Base-by-base conservation (phyloP, 495 filamentous ascomycete species). In the Podospora pseudopauciseta region DNA sequence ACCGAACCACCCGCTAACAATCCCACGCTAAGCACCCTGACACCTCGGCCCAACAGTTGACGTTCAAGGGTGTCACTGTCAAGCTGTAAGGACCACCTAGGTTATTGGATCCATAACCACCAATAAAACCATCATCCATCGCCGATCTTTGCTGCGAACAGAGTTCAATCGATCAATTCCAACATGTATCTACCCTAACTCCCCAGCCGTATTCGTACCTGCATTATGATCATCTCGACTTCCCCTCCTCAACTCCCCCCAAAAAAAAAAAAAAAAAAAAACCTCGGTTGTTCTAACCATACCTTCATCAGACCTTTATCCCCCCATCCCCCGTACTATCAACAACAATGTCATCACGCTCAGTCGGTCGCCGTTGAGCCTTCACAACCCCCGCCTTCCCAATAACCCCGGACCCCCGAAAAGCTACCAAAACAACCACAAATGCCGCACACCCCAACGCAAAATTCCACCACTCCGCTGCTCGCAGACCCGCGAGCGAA, bases 401-500 rank as follows among this genome's bases (percentile, higher is more conserved):
- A 20, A 84, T 76, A 23, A 83, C 80, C 4, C 81, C 81, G 1
- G 78, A 75, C 54, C 81, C 80, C 7, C 81, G 77, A 57, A 84
- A 83, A 4, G 77, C 76, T 15, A 78, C 60, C 26, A 75, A 60
- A 5, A 84, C 79, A 56, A 83, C 75, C 2, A 61, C 32, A n/a
- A 82, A 60, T 18, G 80, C 78, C 56, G 65, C 63, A 15, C 81
- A 13, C 0, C 75, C 78, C 26, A 82, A 69, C 0, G 64, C 85
- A 65, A 83, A 80, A 68, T 84, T 83, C 66, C 86, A 84, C 84
- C 84, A 88, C 20, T 82, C 74, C 5, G 81, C 84, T 3, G 83
- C 83, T 65, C 86, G 73, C n/a, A 88, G 66, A 0, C 86, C 86
- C 20, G 69, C 68, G 59, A 87, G 67, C 20, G 85, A 80, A 0